Base-by-base conservation (phyloP, 148 eudicot genomes). In the Rhododendron molle region DNA sequence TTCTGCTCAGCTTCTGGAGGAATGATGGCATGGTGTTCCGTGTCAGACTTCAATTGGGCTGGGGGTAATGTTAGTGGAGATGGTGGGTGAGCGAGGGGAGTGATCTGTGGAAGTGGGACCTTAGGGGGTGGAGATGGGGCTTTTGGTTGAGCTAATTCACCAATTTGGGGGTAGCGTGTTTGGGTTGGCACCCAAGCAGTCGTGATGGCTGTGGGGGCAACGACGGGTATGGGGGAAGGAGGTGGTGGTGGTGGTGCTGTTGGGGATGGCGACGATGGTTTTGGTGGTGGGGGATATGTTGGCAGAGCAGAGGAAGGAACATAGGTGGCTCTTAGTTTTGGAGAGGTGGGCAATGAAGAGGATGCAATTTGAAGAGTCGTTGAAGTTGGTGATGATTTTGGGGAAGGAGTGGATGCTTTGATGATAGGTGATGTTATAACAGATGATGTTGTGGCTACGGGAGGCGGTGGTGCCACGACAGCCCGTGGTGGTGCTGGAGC, bases 31-130 rank as follows among this genome's bases (percentile, higher is more conserved):
- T 87, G 88, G 11, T 5, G 84, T 3, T 88, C 88, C 26, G 43
- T 76, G 36, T 69, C 88, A 8, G 89, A 34, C 84, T 76, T 90
- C 15, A 90, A 26, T 72, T 90, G 92, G 16, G 96, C 85, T 21
- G 96, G 93, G 13, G 96, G 96, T 4, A 95, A 92, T 60, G 83
- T 80, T 30, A 92, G 80, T 32, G 93, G 93, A 80, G 96, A 93
- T n/a, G 96, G 96, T 44, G 91, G 93, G 82, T 36, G 82, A 58
- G 85, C 52, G 34, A 62, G 32, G 12, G 85, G 85, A 83, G 85
- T 74, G 38, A 58, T 73, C 30, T 44, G 76, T 2, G 76, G 40
- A 71, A 40, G 30, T 69, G 36, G 74, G 38, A 69, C 16, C 38
- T 69, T 77, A 5, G 92, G 90, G 40, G 94, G 90, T 49, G 88